Conservation (phyloP, 2,329 filamentous ascomycete species). For the Teratosphaeria gauchensis region DNA sequence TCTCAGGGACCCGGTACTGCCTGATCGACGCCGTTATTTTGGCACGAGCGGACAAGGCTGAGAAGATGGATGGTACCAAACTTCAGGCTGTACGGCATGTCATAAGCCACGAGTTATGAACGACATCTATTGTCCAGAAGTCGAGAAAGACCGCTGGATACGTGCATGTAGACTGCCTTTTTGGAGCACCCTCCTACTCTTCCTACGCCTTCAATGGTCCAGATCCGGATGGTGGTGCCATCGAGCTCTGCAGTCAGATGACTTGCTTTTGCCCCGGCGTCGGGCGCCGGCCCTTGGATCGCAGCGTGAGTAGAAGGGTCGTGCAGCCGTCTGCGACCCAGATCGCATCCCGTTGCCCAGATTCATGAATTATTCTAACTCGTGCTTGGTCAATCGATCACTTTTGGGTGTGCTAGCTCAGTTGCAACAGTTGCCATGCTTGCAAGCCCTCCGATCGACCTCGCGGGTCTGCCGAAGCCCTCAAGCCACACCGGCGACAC, state of each 20-base stretch:
- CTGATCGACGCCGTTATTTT: background rate
- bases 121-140: too few relatives aligned
- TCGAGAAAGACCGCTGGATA: background rate
- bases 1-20: background rate
- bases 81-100: background rate
- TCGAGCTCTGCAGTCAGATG: background rate
- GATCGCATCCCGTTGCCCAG: background rate
- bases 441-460: background rate
- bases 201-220: too few relatives aligned
- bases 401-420: too few relatives aligned
- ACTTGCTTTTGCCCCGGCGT: background rate
- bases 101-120: too few relatives aligned
- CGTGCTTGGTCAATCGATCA: too few relatives aligned
- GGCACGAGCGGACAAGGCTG: background rate
- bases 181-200: too few relatives aligned
- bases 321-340: background rate
- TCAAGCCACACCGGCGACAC: background rate
- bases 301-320: background rate
- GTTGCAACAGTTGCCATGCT: background rate
- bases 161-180: background rate
- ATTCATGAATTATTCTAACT: too few relatives aligned
- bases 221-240: background rate
- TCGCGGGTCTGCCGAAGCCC: background rate
- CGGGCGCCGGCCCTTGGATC: background rate
- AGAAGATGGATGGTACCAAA: background rate